These are phyloP conservation scores for Ramaria sp. DNA, from an alignment of 768 basidiomycete genomes.

Conservation along the genomic window DNA sequence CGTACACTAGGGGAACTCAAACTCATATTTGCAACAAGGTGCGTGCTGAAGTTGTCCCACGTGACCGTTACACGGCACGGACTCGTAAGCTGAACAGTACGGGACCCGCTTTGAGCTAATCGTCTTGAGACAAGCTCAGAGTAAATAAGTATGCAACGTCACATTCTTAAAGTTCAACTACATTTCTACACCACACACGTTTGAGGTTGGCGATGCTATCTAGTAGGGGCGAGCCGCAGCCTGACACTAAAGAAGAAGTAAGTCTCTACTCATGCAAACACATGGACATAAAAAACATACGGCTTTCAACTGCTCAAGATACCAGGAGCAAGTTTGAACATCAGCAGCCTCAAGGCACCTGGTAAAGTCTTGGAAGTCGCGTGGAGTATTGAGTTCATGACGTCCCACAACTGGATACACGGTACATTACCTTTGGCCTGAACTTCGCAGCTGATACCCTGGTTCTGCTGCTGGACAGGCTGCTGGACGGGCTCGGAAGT, in stretches of 20 bases:
- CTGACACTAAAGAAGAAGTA: conserved; percentile 45
- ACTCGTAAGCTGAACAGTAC: too few relatives aligned
- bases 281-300: conserved; percentile 34
- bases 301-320: conserved; percentile 80
- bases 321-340: conserved; percentile 72
- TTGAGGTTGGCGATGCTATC: neutral
- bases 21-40: too few relatives aligned
- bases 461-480: conserved; percentile 26
- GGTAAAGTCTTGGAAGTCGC: conserved; percentile 52
- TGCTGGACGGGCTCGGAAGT: conserved; percentile 32
- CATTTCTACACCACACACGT: neutral
- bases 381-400: neutral
- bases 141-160: too few relatives aligned
- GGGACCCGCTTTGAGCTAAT: too few relatives aligned
- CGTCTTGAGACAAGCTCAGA: too few relatives aligned
- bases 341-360: conserved; percentile 77
- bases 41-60: too few relatives aligned
- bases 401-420: neutral
- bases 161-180: neutral
- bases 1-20: neutral
- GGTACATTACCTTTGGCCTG: conserved; percentile 64
- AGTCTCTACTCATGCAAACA: neutral
- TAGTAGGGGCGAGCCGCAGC: conserved; percentile 57
- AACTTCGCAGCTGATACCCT: conserved; percentile 50
- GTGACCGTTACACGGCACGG: too few relatives aligned